phyloP scores from a whole-genome alignment of 129 eudicot species.

The Lactuca saligna region DNA sequence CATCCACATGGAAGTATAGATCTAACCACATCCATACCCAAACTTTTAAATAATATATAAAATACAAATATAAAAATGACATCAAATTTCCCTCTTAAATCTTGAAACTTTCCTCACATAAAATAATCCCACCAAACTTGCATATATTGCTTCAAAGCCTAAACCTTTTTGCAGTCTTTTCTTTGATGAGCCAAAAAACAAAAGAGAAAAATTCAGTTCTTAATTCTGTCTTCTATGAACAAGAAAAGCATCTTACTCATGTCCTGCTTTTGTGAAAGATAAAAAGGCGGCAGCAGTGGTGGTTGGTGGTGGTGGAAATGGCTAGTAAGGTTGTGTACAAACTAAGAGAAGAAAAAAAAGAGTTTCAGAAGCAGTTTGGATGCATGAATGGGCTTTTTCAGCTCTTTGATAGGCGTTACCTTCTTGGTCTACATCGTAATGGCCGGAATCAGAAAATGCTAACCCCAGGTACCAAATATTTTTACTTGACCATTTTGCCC shows the following conservation, averaged over 20 bases:
- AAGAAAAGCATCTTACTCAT: conserved; percentile 29
- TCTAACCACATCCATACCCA: conserved; percentile 62
- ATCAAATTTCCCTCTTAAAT: conserved; percentile 34
- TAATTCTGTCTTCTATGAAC: conserved; percentile 26
- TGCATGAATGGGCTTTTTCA: conserved; percentile 94
- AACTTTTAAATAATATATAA: no score
- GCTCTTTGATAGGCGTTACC: conserved; percentile 65
- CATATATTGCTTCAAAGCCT: conserved; percentile 39
- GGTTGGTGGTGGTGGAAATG: conserved; percentile 39
- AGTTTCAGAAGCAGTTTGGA: conserved; percentile 66
- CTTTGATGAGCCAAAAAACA: conserved; percentile 26
- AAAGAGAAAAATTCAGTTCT: conserved; percentile 19
- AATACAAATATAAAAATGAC: conserved; percentile 10
- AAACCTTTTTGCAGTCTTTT: conserved; percentile 43
- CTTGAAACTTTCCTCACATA: conserved; percentile 29
- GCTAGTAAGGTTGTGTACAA: conserved; percentile 56
- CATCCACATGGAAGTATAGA: conserved; percentile 54
- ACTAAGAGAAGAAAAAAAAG: conserved; percentile 54
- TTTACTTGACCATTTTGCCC: background rate
- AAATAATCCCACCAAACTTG: conserved; percentile 22
- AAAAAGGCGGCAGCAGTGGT: background rate
- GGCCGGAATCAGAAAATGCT: conserved; percentile 47
- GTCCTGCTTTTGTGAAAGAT: conserved; percentile 1
- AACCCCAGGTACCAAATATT: conserved; percentile 49
- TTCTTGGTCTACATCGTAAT: conserved; percentile 47